phyloP scores from a whole-genome alignment of 495 filamentous ascomycete genomes.

The Lichenothelia convexa region DNA sequence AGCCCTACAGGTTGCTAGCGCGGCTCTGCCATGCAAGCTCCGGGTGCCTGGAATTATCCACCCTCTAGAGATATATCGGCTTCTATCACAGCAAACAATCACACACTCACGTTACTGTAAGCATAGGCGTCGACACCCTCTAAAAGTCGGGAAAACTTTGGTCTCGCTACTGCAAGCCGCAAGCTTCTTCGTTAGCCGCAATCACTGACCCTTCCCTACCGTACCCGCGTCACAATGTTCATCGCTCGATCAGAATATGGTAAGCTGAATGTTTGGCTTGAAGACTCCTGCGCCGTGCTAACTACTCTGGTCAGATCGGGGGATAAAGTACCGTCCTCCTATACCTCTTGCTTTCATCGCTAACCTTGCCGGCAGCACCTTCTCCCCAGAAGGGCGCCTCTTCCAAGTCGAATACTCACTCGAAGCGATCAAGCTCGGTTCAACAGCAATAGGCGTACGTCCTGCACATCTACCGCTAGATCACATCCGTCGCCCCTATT shows the following conservation, averaged over 20 bases:
- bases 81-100: too few relatives aligned
- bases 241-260: conserved; percentile 99
- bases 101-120: too few relatives aligned
- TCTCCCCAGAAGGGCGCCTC: conserved; percentile 97
- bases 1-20: too few relatives aligned
- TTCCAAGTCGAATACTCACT: conserved; percentile 99
- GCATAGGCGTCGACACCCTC: too few relatives aligned
- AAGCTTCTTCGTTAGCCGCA: too few relatives aligned
- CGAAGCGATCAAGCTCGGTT: conserved; percentile 98
- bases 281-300: conserved; percentile 12
- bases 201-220: too few relatives aligned
- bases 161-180: too few relatives aligned
- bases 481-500: conserved; percentile 1
- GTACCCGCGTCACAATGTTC: conserved; percentile 56
- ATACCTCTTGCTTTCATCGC: not conserved
- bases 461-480: conserved; percentile 1
- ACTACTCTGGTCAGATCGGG: conserved; percentile 51
- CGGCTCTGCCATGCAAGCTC: too few relatives aligned
- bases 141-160: too few relatives aligned
- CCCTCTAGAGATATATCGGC: too few relatives aligned
- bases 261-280: conserved; percentile 27
- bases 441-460: conserved; percentile 85
- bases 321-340: conserved; percentile 67
- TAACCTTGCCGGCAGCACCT: conserved; percentile 50
- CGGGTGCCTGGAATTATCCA: too few relatives aligned